Base-by-base conservation (phyloP, 1,284 basidiomycete genomes). In the Inonotus obliquus region DNA sequence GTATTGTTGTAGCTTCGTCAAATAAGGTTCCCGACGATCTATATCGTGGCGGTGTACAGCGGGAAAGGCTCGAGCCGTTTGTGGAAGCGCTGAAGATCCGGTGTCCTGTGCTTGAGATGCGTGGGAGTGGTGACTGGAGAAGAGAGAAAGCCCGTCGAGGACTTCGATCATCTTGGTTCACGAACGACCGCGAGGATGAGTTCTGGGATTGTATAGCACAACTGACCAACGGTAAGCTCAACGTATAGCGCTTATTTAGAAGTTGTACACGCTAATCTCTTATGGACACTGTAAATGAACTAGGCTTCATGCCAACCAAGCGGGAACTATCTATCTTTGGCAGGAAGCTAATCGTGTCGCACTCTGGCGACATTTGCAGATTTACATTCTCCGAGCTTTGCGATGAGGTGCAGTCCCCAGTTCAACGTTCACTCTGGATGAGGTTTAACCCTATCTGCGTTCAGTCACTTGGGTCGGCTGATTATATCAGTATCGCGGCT, bases 1-100 rank as follows among this genome's bases (percentile, higher is more conserved):
- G 88, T 1, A 83, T 91, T 17, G 77, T 91, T 37, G 77, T 79
- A 59, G 72, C 77, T 39, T 76, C 77, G 63, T 78, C 77, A 63
- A 88, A 88, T 70, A 81, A 84, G 54, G 78, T 87, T 6, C 85
- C 85, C 0, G 84, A 86, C 62, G 85, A 90, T 67, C 74, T 89
- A 11, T 90, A 89, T 73, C 80, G 81, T 69, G 83, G 86, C 68
- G 87, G 87, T 11, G 84, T 89, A 0, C 86, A 87, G 69, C 72
- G 81, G 17, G 82, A 87, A 55, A 76, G 85, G 23, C 77, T 89
- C 65, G 81, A 82, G 39, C 79, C 81, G 4, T 90, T 90, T 69
- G 77, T 89, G 0, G 81, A 82, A 60, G 84, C 84, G 1, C 72
- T 90, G 54, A 82, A 87, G 65, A 76, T 75, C 2, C 74, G 86